Evolutionary conservation across 331 rosid genomes (phyloP).

Genomic region (Phaseolus coccineus): DNA sequence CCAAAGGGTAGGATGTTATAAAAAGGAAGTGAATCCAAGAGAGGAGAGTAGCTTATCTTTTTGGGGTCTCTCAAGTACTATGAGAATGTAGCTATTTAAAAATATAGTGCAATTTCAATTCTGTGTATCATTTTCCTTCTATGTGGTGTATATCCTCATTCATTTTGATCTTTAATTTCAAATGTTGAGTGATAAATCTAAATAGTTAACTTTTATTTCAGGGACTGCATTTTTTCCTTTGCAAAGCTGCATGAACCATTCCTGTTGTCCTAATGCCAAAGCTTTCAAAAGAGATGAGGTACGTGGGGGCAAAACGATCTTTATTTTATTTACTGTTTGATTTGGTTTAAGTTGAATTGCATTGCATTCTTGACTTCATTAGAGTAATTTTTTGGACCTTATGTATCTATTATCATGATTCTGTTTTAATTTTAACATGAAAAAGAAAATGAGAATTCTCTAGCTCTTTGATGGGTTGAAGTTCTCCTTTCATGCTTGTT

Average conservation of each 20-base stretch:
- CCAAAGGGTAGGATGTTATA: not conserved
- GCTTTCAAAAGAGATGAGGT: constrained; percentile 99
- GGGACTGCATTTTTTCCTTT: constrained; percentile 91
- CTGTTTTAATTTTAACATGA: not conserved
- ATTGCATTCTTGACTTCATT: constrained; percentile 28
- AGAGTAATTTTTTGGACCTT: constrained; percentile 3
- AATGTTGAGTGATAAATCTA: not conserved
- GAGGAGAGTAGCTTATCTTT: not conserved
- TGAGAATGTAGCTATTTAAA: not conserved
- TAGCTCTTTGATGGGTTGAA: constrained; percentile 6
- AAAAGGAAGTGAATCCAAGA: not conserved
- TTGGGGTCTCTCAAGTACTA: not conserved
- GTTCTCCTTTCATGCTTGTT: constrained; percentile 12
- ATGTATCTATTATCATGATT: not conserved
- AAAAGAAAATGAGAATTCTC: constrained; percentile 5
- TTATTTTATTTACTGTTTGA: constrained; percentile 16
- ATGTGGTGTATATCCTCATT: not conserved
- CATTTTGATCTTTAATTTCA: constrained; percentile 8
- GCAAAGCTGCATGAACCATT: constrained; percentile 96
- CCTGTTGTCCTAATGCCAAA: constrained; percentile 90
- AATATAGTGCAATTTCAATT: not conserved
- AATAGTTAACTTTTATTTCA: constrained; percentile 42
- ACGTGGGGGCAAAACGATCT: constrained; percentile 38
- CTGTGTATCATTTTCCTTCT: constrained; percentile 1
- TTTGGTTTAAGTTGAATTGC: constrained; percentile 9